Base-by-base conservation (phyloP, 768 basidiomycete genomes). In the Calocybe cyanea region DNA sequence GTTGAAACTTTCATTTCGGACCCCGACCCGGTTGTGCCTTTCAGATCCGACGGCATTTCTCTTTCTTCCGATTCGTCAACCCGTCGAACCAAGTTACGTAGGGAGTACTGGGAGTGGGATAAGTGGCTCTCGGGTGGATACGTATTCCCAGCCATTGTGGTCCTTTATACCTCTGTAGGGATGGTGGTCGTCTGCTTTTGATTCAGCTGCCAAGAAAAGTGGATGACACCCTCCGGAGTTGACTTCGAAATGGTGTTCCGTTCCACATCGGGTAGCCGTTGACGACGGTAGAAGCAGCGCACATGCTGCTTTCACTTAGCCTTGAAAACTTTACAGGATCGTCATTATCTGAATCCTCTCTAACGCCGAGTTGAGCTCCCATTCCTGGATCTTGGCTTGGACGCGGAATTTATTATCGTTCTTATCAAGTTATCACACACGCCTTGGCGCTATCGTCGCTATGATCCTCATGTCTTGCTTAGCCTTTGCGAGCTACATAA, bases 1-100 rank as follows among this genome's bases (percentile, higher is more conserved):
- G 35, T 21, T 32, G 38, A 30, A 35, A 31, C 23, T 42, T 47
- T 18, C 7, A 36, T 23, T 38, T 39, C 31, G 37, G 39, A 28
- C 33, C 39, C 44, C 37, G 44, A 38, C 31, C 37, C 25, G 7
- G 30, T 19, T 7, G 44, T 20, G 25, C 28, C 9, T 33, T 31
- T 21, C 38, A 28, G 45, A 46, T 46, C 45, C 43, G 43, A 45
- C 17, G 38, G 19, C 38, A 39, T 38, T 31, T 37, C 3, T 23
- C 1, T 13, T 37, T 38, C 34, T 7, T 35, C 43, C 35, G 35
- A 40, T n/a, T 39, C n/a, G 25, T 17, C 15, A 3, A 31, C 14
- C 37, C 24, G 36, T 13, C 2, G 2, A 38, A 23, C 13, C 13
- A 35, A 37, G 9, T 28, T 9, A 28, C 13, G 25, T 11, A 11